Percentiles rank a stretch among this genome's conserved stretches.
Conservation (phyloP, 225 moss, liverwort and hornwort genomes). For the Bryum argenteum region DNA sequence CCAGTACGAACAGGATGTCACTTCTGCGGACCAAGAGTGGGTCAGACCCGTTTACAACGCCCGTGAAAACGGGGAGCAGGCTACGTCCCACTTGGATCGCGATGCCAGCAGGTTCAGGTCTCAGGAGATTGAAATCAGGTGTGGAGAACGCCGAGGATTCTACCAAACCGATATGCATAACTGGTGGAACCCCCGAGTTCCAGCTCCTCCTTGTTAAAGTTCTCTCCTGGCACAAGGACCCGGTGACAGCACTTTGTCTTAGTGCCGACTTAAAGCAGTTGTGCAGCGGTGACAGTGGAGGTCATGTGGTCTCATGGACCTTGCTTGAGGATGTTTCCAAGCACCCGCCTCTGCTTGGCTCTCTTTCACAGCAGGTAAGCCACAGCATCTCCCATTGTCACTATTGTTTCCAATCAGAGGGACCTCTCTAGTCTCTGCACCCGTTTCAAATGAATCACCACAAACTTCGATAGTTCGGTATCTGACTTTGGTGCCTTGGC, state of each 20-base stretch:
- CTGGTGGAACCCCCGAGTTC: constrained; percentile 87
- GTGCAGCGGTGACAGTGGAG: constrained; percentile 93
- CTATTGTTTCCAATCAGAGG: not conserved
- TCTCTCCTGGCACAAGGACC: constrained; percentile 83
- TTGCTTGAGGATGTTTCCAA: constrained; percentile 78
- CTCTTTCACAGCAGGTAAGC: constrained; percentile 45
- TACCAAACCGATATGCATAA: constrained; percentile 44
- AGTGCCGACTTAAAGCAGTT: constrained; percentile 89
- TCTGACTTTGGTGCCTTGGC: constrained; percentile 13
- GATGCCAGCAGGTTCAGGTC: constrained; percentile 37
- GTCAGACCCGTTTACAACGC: constrained; percentile 43
- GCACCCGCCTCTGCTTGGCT: constrained; percentile 61
- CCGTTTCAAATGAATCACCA: no score
- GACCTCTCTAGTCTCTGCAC: no score
- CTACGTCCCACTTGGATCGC: constrained; percentile 25
- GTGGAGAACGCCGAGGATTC: constrained; percentile 39
- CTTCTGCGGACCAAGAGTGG: constrained; percentile 44
- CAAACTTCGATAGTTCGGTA: no score
- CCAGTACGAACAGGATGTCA: constrained; percentile 44
- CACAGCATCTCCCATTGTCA: not conserved
- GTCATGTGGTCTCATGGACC: constrained; percentile 90
- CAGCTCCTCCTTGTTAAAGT: constrained; percentile 80
- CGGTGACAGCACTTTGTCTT: constrained; percentile 87
- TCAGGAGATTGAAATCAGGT: constrained; percentile 51
- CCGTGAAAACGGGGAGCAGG: constrained; percentile 38